Conservation (phyloP, 176 grass and related monocot species). For the Oryza brachyantha region DNA sequence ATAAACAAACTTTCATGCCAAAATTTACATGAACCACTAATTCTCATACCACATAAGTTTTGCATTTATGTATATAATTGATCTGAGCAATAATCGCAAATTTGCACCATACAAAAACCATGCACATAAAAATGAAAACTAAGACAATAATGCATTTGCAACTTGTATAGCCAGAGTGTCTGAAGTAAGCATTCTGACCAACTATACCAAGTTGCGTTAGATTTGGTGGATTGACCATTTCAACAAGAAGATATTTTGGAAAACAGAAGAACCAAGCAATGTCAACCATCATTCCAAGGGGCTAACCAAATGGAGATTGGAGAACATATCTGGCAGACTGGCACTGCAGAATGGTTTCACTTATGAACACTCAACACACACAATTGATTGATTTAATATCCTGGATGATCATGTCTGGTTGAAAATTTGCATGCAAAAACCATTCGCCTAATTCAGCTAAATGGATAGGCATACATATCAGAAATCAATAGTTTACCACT, state of each 20-base stretch:
- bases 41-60: background rate
- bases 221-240: background rate
- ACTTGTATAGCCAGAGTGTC: background rate
- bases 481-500: slow-evolving; percentile 5
- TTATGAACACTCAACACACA: slow-evolving; percentile 30
- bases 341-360: slow-evolving; percentile 8
- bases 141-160: background rate
- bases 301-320: slow-evolving; percentile 22
- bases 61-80: background rate
- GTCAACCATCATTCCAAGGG: slow-evolving; percentile 18
- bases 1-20: background rate
- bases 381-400: background rate
- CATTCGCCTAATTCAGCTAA: slow-evolving; percentile 24
- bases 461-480: background rate
- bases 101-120: background rate
- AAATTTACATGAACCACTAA: background rate
- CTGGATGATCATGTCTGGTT: background rate
- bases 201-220: background rate
- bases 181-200: background rate
- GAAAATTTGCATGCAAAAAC: slow-evolving; percentile 14
- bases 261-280: slow-evolving; percentile 28
- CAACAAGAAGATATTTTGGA: slow-evolving; percentile 5
- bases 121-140: background rate
- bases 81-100: background rate
- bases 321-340: slow-evolving; percentile 9